These are phyloP conservation scores for Phytophthora multivora DNA, from an alignment of 352 stramenopile genomes.

Conservation along the genomic window DNA sequence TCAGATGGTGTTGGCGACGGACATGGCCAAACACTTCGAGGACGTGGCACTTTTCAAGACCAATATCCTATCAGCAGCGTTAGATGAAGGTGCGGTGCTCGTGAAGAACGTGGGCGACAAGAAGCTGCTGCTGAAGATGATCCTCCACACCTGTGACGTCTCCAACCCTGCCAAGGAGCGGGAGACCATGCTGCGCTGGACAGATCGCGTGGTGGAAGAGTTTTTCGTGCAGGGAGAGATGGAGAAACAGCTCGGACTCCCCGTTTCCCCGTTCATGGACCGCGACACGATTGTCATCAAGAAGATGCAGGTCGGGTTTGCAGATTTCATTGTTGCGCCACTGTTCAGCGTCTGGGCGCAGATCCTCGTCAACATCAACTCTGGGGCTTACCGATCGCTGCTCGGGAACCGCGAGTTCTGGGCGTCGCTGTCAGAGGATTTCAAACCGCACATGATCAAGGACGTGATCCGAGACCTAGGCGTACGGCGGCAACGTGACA, in stretches of 20 bases:
- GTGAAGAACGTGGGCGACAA: conserved; percentile 89
- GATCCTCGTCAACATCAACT: conserved; percentile 75
- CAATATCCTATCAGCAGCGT: conserved; percentile 71
- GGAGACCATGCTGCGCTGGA: conserved; percentile 91
- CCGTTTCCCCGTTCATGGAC: conserved; percentile 94
- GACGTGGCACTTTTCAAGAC: conserved; percentile 89
- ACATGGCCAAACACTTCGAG: conserved; percentile 92
- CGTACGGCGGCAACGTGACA: conserved; percentile 40
- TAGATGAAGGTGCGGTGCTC: conserved; percentile 68
- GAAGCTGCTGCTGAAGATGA: conserved; percentile 90
- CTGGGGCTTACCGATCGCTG: conserved; percentile 66
- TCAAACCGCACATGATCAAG: conserved; percentile 88
- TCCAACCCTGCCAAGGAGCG: conserved; percentile 93
- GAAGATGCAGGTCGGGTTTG: conserved; percentile 95
- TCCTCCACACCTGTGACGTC: conserved; percentile 93
- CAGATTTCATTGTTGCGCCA: conserved; percentile 93
- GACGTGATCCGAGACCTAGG: conserved; percentile 67
- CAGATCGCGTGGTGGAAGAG: conserved; percentile 93
- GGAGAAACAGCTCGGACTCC: conserved; percentile 90
- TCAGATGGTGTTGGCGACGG: conserved; percentile 90
- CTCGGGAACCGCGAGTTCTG: conserved; percentile 86
- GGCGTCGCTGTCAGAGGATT: conserved; percentile 76
- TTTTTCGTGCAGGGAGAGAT: conserved; percentile 97
- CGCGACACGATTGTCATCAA: conserved; percentile 90
- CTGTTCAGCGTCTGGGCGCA: conserved; percentile 88